A percentile compares a stretch with the other conserved stretches of the same genome.
These are phyloP conservation scores for Copromyces sp. DNA, from an alignment of 495 filamentous ascomycete genomes.

Conservation along the genomic window DNA sequence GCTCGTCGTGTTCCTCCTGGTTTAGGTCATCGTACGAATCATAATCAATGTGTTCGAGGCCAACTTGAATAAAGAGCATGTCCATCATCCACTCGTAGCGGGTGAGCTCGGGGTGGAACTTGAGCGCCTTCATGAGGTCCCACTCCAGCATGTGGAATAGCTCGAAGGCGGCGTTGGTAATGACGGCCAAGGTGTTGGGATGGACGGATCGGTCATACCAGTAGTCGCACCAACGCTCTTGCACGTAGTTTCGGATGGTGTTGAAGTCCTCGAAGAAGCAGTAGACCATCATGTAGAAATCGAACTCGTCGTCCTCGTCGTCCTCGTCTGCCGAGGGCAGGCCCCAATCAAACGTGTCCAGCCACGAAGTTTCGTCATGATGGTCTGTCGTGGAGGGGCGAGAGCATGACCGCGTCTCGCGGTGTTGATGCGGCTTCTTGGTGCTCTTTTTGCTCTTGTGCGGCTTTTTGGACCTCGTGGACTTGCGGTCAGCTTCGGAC, in stretches of 20 bases:
- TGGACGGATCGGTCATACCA: constrained; percentile 13
- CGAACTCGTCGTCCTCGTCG: constrained; percentile 15
- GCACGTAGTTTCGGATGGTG: constrained; percentile 17
- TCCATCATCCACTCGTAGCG: constrained; percentile 18
- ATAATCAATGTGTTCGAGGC: constrained; percentile 21
- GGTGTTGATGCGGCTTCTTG: constrained; percentile 12
- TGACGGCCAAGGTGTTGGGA: constrained; percentile 14
- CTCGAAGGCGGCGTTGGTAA: constrained; percentile 25
- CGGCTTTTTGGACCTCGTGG: neutral
- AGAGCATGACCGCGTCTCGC: neutral
- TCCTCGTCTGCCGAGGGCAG: constrained; percentile 1
- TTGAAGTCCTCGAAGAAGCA: constrained; percentile 28
- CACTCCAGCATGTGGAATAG: constrained; percentile 21
- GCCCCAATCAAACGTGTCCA: constrained; percentile 12
- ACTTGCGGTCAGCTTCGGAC: neutral
- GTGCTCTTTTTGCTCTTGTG: constrained; percentile 12
- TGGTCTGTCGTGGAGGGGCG: neutral
- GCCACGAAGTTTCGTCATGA: constrained; percentile 1
- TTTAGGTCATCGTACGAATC: constrained; percentile 6
- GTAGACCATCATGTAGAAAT: constrained; percentile 24
- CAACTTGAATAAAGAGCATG: constrained; percentile 14
- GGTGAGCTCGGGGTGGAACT: constrained; percentile 4
- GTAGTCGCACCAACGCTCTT: constrained; percentile 22
- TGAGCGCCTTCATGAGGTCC: constrained; percentile 12
- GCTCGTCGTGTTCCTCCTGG: constrained; percentile 7